These are phyloP conservation scores for Fusarium pseudonygamai DNA, from an alignment of 2,329 filamentous ascomycete species.

Conservation along the genomic window DNA sequence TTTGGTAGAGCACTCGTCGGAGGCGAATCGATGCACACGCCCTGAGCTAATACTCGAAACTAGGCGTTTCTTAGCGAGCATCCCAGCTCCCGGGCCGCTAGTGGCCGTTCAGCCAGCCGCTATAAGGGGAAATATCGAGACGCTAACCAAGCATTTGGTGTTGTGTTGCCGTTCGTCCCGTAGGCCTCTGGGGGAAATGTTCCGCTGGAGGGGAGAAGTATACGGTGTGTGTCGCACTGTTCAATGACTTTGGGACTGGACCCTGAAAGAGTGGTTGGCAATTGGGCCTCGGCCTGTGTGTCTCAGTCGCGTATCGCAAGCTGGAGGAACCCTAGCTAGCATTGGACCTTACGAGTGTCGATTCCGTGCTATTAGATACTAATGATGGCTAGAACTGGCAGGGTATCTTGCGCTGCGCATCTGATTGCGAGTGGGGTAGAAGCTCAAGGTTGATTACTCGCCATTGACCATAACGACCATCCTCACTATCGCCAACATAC, in stretches of 20 bases:
- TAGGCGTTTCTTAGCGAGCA: not conserved
- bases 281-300: not conserved
- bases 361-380: not conserved
- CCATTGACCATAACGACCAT: not conserved
- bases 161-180: not conserved
- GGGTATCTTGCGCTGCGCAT: not conserved
- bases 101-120: not conserved
- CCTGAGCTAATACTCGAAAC: not conserved
- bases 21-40: not conserved
- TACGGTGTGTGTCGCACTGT: not conserved
- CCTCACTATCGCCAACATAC: not conserved
- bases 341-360: not conserved
- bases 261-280: not conserved
- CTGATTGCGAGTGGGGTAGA: not conserved
- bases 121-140: not conserved
- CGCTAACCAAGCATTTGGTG: not conserved
- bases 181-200: not conserved
- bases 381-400: not conserved
- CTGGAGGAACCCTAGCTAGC: not conserved
- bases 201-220: not conserved
- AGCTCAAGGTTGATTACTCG: not conserved
- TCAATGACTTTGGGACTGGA: not conserved
- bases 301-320: not conserved
- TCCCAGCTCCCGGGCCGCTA: not conserved
- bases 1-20: not conserved